Base-by-base conservation (phyloP, 202 grass and related monocot species). In the Sporobolus alterniflorus region DNA sequence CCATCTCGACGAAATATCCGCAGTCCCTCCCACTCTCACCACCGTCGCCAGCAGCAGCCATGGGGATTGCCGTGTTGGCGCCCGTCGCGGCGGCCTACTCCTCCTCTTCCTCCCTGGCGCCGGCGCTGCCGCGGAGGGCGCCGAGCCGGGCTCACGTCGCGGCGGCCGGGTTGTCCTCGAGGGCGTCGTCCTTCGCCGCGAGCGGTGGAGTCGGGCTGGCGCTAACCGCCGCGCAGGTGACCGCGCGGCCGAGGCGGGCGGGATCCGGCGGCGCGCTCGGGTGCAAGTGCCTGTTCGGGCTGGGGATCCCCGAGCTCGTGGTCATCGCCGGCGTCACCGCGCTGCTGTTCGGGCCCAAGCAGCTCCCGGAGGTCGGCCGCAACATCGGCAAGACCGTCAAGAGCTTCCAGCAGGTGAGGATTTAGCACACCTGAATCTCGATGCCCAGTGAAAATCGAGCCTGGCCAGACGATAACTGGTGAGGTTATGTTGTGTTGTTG, bases 321-420 rank as follows among this genome's bases (percentile, higher is more conserved):
- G 93, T 95, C 36, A 93, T 95, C 44, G 96, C 90, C 16, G 92
- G 96, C 56, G 96, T 98, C 20, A 89, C 91, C 0, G 92, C 93
- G 34, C 85, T 95, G 5, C 22, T 94, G 67, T 99, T 90, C 64
- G 93, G 96, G 20, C 91, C 91, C 36, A 93, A 92, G 84, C 76
- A 92, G 82, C 79, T 96, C 13, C 91, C 93, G 29, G 93, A 96
- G 77, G 92, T 99, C 56, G 93, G 91, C 1, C 87, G 89, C n/a
- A 88, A 72, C 83, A 84, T 99, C 68, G 91, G 93, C 40, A 92
- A 96, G 89, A 90, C 93, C 28, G 81, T 96, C 85, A 94, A 94
- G 91, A 88, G 93, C 77, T 96, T 99, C 84, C 96, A 94, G 82
- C 85, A 99, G 96, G 96, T 95, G 41, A 13, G 75, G 18, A 16